Evolutionary conservation across 2,329 filamentous ascomycete genomes (phyloP).

Genomic region (Epichloe coenophiala): DNA sequence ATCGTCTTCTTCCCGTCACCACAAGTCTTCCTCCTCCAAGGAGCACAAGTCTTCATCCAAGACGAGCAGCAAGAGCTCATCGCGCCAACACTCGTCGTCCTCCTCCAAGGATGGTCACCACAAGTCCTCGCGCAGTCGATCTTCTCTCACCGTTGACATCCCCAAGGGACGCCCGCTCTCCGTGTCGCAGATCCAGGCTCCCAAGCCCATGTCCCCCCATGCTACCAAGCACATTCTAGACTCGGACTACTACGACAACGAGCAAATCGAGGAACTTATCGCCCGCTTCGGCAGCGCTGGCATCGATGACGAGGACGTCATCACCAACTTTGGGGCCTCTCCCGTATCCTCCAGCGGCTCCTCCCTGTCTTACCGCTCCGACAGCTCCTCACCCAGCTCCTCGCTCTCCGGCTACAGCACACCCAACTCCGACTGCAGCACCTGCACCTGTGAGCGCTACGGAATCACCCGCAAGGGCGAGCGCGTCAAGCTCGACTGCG

Average conservation of each 20-base stretch:
- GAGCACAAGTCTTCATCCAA: constrained; percentile 23
- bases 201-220: constrained; percentile 78
- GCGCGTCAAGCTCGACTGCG: constrained; percentile 92
- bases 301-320: constrained; percentile 43
- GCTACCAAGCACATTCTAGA: constrained; percentile 80
- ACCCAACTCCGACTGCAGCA: constrained; percentile 59
- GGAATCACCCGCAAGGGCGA: constrained; percentile 89
- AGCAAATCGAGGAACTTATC: constrained; percentile 66
- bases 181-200: constrained; percentile 77
- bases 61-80: constrained; percentile 21
- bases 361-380: constrained; percentile 57
- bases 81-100: constrained; percentile 27
- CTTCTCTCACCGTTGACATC: constrained; percentile 49
- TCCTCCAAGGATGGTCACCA: constrained; percentile 31
- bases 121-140: constrained; percentile 30
- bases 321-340: constrained; percentile 40
- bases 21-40: constrained; percentile 12
- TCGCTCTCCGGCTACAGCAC: constrained; percentile 68
- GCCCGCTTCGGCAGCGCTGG: constrained; percentile 54
- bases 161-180: constrained; percentile 82
- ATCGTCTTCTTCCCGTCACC: constrained; percentile 26
- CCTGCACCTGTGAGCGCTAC: constrained; percentile 90
- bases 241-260: constrained; percentile 59
- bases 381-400: constrained; percentile 61
- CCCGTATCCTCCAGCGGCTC: constrained; percentile 57